Base-by-base conservation (phyloP, 495 filamentous ascomycete genomes). In the Oleoguttula mirabilis region DNA sequence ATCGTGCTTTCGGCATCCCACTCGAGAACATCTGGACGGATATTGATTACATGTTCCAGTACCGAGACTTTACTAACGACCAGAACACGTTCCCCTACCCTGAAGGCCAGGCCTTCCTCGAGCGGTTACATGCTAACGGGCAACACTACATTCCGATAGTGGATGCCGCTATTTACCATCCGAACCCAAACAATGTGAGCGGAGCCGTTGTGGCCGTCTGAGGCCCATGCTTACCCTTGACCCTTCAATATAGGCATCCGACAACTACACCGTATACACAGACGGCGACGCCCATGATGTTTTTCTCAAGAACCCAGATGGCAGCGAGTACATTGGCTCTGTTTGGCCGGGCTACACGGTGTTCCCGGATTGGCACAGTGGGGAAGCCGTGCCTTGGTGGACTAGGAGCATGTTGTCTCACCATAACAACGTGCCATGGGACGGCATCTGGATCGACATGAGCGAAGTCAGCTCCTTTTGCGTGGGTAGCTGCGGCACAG, bases 61-160 rank as follows among this genome's bases (percentile, higher is more conserved):
- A 73, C 30, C 42, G 49, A 12, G 66, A 79, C 52, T 80, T 79
- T 41, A 68, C 69, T 0, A 72, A 72, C 43, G 76, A 79, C 51
- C 57, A 57, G 4, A 46, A 60, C 36, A 63, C 67, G 0, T 79
- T 66, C 43, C 55, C 61, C 1, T 68, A 70, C 35, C 55, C 48
- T 12, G 69, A 67, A 39, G 73, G 67, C 12, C 66, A 75, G 36
- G 60, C 61, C 0, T 85, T 92, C 55, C 55, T 94, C 10, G 59
- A 63, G 0, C 60, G 65, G 12, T 61, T 94, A 1, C 83, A 88
- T 56, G 61, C 62, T 3, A 71, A 72, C 49, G 70, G 74, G 7
- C 80, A 81, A 51, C 79, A 87, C 51, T 92, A 75, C 41, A 69
- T 94, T 6, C 84, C 83, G 0, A 90, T 94, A 34, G 71, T 94